A percentile compares a stretch with the other conserved stretches of the same genome.
phyloP scores from a whole-genome alignment of 805 yeast species.

The Lachancea nothofagi region DNA sequence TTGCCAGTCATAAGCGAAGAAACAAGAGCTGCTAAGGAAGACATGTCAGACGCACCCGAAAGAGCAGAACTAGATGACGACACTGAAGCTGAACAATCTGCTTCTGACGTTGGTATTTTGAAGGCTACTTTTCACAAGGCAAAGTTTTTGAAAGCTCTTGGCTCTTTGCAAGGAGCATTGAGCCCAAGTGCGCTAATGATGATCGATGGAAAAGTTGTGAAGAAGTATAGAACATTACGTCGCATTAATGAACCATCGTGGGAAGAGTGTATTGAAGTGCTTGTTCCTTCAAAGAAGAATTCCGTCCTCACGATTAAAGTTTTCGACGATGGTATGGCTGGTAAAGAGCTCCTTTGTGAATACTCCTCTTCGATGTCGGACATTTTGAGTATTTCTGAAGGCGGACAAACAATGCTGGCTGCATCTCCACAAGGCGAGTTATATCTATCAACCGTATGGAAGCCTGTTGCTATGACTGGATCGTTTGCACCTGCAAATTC shows the following conservation, averaged over 20 bases:
- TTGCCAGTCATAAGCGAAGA: conserved; percentile 27
- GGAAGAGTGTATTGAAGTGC: conserved; percentile 56
- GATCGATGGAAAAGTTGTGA: conserved; percentile 51
- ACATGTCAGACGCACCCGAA: conserved; percentile 17
- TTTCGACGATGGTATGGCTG: conserved; percentile 49
- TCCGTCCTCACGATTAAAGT: conserved; percentile 52
- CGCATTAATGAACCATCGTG: conserved; percentile 70
- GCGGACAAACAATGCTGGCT: conserved; percentile 42
- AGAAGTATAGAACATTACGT: conserved; percentile 55
- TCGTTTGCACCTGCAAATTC: conserved; percentile 40
- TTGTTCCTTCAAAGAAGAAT: conserved; percentile 54
- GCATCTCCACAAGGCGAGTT: conserved; percentile 51
- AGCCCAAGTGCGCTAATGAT: conserved; percentile 66
- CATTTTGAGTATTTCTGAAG: conserved; percentile 38
- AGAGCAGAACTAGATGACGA: conserved; percentile 19
- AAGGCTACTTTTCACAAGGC: conserved; percentile 60
- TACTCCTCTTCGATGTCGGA: conserved; percentile 48
- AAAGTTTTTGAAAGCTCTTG: conserved; percentile 46
- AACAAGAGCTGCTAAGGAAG: conserved; percentile 17
- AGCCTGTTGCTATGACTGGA: conserved; percentile 57
- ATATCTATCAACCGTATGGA: conserved; percentile 59
- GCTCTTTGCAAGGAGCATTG: conserved; percentile 41
- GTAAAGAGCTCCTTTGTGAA: conserved; percentile 47
- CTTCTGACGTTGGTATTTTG: conserved; percentile 69
- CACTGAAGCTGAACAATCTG: conserved; percentile 36